phyloP scores from a whole-genome alignment of 805 yeast species.

The Kuraishia ogatae region DNA sequence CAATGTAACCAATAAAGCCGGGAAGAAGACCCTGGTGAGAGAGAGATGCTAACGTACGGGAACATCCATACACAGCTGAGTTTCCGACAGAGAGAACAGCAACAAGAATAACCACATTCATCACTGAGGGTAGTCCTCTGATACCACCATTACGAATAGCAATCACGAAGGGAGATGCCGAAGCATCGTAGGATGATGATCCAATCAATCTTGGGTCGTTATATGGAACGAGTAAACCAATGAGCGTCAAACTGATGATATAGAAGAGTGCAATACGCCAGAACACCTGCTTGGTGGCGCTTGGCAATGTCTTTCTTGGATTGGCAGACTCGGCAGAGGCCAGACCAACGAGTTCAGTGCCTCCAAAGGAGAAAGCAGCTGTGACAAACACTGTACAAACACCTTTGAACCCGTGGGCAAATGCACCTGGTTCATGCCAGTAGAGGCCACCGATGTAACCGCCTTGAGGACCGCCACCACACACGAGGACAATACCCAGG shows the following conservation, averaged over 20 bases:
- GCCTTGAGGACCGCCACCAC: constrained; percentile 57
- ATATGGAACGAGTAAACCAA: constrained; percentile 58
- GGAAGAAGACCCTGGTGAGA: constrained; percentile 71
- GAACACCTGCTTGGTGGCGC: constrained; percentile 57
- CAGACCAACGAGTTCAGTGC: constrained; percentile 57
- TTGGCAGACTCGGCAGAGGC: constrained; percentile 61
- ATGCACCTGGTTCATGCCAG: constrained; percentile 55
- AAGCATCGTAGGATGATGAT: constrained; percentile 36
- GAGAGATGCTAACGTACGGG: constrained; percentile 59
- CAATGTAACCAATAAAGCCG: constrained; percentile 53
- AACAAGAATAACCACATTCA: constrained; percentile 65
- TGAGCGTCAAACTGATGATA: constrained; percentile 40
- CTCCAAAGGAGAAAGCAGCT: constrained; percentile 57
- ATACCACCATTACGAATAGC: constrained; percentile 59
- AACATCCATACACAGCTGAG: constrained; percentile 65
- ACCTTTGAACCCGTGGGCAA: constrained; percentile 49
- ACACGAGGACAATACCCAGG: constrained; percentile 41
- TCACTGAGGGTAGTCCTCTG: constrained; percentile 57
- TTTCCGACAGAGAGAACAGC: constrained; percentile 74
- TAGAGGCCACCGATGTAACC: constrained; percentile 51
- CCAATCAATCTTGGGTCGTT: constrained; percentile 41
- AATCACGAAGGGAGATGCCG: constrained; percentile 71
- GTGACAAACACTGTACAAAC: constrained; percentile 56
- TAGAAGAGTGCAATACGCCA: constrained; percentile 57
- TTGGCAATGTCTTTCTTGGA: constrained; percentile 52